Base-by-base conservation (phyloP, 164 flowering plant genomes). In the Nelumbo lutea region DNA sequence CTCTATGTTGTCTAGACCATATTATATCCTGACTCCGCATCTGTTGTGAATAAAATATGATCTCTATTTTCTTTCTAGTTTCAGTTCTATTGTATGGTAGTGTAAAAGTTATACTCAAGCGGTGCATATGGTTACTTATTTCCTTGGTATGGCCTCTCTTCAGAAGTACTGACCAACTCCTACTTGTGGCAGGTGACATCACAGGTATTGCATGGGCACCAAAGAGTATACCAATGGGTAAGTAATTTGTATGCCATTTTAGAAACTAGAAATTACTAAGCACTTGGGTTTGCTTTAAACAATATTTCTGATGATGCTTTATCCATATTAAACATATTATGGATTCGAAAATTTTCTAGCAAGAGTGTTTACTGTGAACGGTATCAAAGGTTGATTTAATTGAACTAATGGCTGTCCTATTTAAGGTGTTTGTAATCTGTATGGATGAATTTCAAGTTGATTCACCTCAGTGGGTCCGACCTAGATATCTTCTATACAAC, bases 171-270 rank as follows among this genome's bases (percentile, higher is more conserved):
- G 61, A 13, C 14, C 53, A 27, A 78, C 64, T n/a, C 46, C 5
- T 47, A 42, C 57, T 6, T 64, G 8, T 72, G 47, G 83, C 90
- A 95, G 99, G 91, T 83, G 90, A 89, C n/a, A 90, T 95, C 67
- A 92, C 95, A 39, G 80, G 82, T 74, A 82, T 92, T 69, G 74
- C 88, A 15, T 95, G 99, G 99, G 76, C 97, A 45, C 94, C 99
- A 14, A 74, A 51, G 73, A 15, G 78, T 9, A 77, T 95, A 68
- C 83, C 87, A 66, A 65, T 73, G 61, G 97, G 99, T 92, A 84
- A 76, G 51, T 59, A 43, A 53, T 48, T 27, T 27, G 27, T 27
- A 27, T 27, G 27, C 27, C 27, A 27, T 27, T 53, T 52, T 47
- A 15, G 44, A 13, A 7, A 45, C 51, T 61, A 53, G 46, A 2